A percentile compares a stretch with the other conserved stretches of the same genome.
phyloP scores from a whole-genome alignment of 129 eudicot genomes.

The Flaveria robusta region DNA sequence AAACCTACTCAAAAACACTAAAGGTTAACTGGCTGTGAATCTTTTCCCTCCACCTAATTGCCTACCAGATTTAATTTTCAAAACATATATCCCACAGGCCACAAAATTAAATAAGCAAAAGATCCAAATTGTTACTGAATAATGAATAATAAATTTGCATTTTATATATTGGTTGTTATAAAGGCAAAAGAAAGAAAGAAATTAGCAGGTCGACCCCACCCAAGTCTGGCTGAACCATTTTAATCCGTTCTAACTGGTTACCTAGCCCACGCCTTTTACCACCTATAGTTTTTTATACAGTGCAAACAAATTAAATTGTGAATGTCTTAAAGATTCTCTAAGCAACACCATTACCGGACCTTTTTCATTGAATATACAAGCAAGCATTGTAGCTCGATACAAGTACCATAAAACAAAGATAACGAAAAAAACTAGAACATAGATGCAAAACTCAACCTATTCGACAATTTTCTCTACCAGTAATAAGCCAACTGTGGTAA shows the following conservation, averaged over 20 bases:
- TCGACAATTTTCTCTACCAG: conserved; percentile 9
- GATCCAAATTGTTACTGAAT: background rate
- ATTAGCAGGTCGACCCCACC: background rate
- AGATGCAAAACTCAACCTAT: conserved; percentile 7
- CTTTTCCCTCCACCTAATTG: background rate
- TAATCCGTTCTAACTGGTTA: background rate
- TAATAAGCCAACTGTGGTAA: conserved; percentile 12
- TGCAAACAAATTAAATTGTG: conserved; percentile 2
- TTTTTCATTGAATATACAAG: conserved; percentile 18
- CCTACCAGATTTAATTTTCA: background rate
- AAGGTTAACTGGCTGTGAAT: background rate
- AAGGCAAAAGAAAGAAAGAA: background rate
- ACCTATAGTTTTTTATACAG: background rate
- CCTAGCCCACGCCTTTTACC: background rate
- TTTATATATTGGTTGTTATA: background rate
- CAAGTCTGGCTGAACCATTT: background rate
- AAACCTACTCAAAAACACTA: background rate
- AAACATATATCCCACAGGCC: background rate
- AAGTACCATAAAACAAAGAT: background rate
- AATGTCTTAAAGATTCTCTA: background rate
- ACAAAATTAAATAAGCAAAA: background rate
- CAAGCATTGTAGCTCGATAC: conserved; percentile 2
- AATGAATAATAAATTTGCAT: background rate
- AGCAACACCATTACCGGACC: conserved; percentile 10
- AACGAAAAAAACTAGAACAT: conserved; percentile 18